phyloP scores from a whole-genome alignment of 2,329 filamentous ascomycete species.

The Hymenotorrendiella dingleyae region DNA sequence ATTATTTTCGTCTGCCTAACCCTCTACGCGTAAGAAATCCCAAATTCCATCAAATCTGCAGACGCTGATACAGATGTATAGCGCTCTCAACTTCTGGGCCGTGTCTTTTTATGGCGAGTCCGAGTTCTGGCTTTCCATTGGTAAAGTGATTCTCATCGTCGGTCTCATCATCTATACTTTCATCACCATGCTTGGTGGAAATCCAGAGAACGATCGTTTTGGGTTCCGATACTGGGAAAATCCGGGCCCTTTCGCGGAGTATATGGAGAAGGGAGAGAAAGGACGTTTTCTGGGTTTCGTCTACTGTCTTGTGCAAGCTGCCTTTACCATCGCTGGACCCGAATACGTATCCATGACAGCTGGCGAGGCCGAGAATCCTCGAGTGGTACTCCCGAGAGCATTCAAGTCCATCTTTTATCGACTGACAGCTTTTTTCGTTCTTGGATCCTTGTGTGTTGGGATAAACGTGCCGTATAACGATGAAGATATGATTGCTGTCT shows the following conservation, averaged over 20 bases:
- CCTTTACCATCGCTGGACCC: slow-evolving; percentile 62
- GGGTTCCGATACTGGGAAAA: slow-evolving; percentile 46
- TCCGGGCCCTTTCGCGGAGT: slow-evolving; percentile 45
- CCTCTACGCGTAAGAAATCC: slow-evolving; percentile 12
- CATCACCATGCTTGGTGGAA: slow-evolving; percentile 57
- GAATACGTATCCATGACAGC: slow-evolving; percentile 66
- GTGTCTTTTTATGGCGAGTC: slow-evolving; percentile 72
- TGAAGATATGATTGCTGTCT: slow-evolving; percentile 45
- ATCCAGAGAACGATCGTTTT: slow-evolving; percentile 49
- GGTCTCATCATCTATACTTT: slow-evolving; percentile 51
- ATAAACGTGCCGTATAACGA: slow-evolving; percentile 62
- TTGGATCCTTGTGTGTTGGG: slow-evolving; percentile 59
- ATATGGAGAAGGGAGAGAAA: slow-evolving; percentile 45
- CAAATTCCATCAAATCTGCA: neutral
- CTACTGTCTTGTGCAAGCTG: slow-evolving; percentile 53
- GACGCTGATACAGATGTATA: slow-evolving; percentile 8
- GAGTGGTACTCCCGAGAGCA: slow-evolving; percentile 57
- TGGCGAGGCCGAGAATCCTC: slow-evolving; percentile 62
- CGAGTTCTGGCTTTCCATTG: slow-evolving; percentile 49
- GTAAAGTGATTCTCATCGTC: slow-evolving; percentile 61
- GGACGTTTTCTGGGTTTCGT: slow-evolving; percentile 57
- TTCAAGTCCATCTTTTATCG: slow-evolving; percentile 70
- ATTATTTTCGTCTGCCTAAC: no score
- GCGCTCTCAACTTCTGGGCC: slow-evolving; percentile 59
- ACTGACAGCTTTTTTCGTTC: slow-evolving; percentile 63